A percentile compares a stretch with the other conserved stretches of the same genome.
phyloP scores from a whole-genome alignment of 1,139 yeast genomes.

The Blastobotrys capitulatus region DNA sequence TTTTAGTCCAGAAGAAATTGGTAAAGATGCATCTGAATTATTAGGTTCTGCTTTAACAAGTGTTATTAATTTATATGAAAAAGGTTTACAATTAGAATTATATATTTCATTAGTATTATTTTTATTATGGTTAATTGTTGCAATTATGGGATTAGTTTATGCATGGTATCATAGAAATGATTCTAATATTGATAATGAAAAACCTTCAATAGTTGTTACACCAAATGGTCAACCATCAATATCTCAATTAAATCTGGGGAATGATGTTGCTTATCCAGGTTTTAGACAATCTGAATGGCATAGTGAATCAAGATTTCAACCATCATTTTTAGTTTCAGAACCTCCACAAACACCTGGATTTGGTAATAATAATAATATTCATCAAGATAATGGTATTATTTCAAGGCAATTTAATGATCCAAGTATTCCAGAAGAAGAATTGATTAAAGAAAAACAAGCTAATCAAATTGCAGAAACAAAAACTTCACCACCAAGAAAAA shows the following conservation, averaged over 20 bases:
- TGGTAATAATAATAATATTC: too few relatives aligned
- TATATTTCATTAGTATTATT: conserved; percentile 21
- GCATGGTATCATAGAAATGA: conserved; percentile 12
- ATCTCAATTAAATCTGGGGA: background rate
- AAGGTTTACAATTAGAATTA: conserved; percentile 21
- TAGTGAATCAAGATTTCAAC: background rate
- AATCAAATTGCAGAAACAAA: background rate
- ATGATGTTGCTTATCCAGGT: conserved; percentile 1
- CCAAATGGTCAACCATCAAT: background rate
- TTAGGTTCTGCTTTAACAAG: conserved; percentile 11
- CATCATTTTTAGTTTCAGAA: background rate
- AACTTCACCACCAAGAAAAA: conserved; percentile 4
- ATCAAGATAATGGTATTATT: background rate
- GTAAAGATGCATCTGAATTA: conserved; percentile 4
- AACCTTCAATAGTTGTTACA: too few relatives aligned
- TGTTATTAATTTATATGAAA: conserved; percentile 19
- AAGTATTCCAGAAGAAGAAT: background rate
- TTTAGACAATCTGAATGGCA: background rate
- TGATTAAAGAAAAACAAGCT: background rate
- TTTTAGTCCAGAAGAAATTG: conserved; percentile 8
- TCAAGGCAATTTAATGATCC: background rate
- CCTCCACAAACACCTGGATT: background rate
- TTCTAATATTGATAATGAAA: background rate
- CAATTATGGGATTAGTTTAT: conserved; percentile 20
- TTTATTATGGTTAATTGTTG: conserved; percentile 23